Percentiles rank a stretch among this genome's conserved stretches.
Conservation (phyloP, 2,329 filamentous ascomycete genomes). For the Ophiostoma sp. region DNA sequence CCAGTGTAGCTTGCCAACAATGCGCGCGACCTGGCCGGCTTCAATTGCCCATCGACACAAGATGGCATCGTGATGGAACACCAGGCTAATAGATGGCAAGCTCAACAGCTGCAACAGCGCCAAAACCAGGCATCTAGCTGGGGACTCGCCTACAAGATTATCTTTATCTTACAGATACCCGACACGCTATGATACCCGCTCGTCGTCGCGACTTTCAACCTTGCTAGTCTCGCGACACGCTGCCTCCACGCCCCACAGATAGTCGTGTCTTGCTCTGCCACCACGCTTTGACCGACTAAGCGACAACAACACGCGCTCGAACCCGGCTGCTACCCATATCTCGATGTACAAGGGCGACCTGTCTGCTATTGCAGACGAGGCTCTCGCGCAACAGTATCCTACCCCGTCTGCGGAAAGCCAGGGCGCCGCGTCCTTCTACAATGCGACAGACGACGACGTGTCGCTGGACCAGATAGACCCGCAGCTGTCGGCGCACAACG, state of each 20-base stretch:
- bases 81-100: slow-evolving; percentile 3
- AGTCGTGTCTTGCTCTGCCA: not conserved
- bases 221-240: not conserved
- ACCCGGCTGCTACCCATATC: not conserved
- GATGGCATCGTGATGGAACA: not conserved
- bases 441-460: slow-evolving; percentile 29
- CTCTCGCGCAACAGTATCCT: slow-evolving; percentile 41
- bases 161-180: not conserved
- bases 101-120: not conserved
- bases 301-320: not conserved
- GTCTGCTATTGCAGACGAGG: slow-evolving; percentile 35
- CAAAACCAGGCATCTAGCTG: not conserved
- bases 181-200: not conserved
- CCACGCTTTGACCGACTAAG: not conserved
- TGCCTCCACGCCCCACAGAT: not conserved
- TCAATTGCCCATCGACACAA: not conserved
- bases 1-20: not conserved
- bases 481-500: slow-evolving; percentile 27
- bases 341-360: slow-evolving; percentile 34
- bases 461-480: slow-evolving; percentile 33
- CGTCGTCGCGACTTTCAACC: not conserved
- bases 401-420: slow-evolving; percentile 43
- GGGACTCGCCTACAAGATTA: not conserved
- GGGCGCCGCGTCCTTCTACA: slow-evolving; percentile 41
- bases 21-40: not conserved